These are phyloP conservation scores for Tieghemostelium lacteum DNA, from an alignment of 78 protist genomes.

Conservation along the genomic window DNA sequence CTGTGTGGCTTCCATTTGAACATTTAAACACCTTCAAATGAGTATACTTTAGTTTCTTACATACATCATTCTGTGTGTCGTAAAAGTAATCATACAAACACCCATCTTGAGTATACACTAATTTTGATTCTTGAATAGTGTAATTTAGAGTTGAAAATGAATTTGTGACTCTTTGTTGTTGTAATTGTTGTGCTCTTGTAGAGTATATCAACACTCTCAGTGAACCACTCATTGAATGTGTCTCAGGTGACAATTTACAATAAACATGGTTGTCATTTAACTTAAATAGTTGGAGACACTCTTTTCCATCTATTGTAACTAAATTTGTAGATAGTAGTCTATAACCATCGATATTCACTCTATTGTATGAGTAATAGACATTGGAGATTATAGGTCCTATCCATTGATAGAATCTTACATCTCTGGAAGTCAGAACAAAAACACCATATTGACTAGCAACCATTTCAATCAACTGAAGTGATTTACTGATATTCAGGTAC, in stretches of 20 bases:
- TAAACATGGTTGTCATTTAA: background rate
- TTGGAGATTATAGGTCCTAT: background rate
- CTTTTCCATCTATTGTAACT: background rate
- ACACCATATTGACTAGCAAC: background rate
- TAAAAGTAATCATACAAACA: slow-evolving; percentile 2
- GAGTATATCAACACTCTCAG: too few species aligned
- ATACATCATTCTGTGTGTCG: slow-evolving; percentile 3
- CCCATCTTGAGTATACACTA: slow-evolving; percentile 21
- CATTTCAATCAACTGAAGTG: too few species aligned
- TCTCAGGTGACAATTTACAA: slow-evolving; percentile 1
- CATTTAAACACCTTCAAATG: background rate
- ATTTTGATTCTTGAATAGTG: background rate
- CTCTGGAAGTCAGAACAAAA: background rate
- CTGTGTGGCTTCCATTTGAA: background rate
- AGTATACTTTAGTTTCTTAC: slow-evolving; percentile 18
- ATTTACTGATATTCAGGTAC: too few species aligned
- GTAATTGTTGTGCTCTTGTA: background rate
- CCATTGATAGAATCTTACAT: background rate
- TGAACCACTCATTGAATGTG: background rate
- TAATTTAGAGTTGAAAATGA: background rate
- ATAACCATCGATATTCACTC: background rate
- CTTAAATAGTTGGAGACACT: background rate
- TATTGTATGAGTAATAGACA: background rate
- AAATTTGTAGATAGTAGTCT: background rate
- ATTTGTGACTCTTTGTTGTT: background rate